Base-by-base conservation (phyloP, 2,329 filamentous ascomycete genomes). In the Botrytis pseudocinerea region DNA sequence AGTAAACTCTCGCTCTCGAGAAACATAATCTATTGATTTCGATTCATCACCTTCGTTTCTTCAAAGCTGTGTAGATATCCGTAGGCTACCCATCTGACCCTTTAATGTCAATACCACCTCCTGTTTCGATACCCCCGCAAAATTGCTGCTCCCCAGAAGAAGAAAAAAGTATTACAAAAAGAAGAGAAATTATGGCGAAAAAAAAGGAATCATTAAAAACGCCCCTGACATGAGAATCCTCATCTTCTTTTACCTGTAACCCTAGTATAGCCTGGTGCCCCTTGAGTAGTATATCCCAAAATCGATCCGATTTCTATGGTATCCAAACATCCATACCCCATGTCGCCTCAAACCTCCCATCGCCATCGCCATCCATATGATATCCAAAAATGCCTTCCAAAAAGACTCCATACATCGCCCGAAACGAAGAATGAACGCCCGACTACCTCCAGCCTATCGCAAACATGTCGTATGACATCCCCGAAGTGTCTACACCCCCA, bases 401-500 rank as follows among this genome's bases (percentile, higher is more conserved):
- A 66, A 66, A 51, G 63, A 66, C 63, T 51, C 63, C 63, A 66
- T 63, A 44, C 38, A 28, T 63, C 44, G 63, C 63, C 35, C 46
- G 44, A 66, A 51, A 51, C 28, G 44, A 66, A 66, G 18, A 40
- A 40, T 32, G 63, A 66, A 66, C 44, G 44, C 63, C 63, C 18
- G 22, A 66, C 63, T n/a, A n/a, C 32, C 32, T 16, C 44, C 20
- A n/a, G 14, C 28, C 32, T 46, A 40, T 25, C 63, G 18, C 63
- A 54, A n/a, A n/a, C 25, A n/a, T 61, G 59, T 40, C 35, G 35
- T n/a, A 38, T 42, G 25, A n/a, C 14, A 62, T 42, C 60, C 16
- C 38, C 25, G 5, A 54, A 54, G 48, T 12, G 48, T n/a, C 25
- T 54, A 54, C 12, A 54, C 2, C 9, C 48, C 38, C 5, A 42